These are phyloP conservation scores for Hamigera avellanea DNA, from an alignment of 495 filamentous ascomycete genomes.

Conservation along the genomic window DNA sequence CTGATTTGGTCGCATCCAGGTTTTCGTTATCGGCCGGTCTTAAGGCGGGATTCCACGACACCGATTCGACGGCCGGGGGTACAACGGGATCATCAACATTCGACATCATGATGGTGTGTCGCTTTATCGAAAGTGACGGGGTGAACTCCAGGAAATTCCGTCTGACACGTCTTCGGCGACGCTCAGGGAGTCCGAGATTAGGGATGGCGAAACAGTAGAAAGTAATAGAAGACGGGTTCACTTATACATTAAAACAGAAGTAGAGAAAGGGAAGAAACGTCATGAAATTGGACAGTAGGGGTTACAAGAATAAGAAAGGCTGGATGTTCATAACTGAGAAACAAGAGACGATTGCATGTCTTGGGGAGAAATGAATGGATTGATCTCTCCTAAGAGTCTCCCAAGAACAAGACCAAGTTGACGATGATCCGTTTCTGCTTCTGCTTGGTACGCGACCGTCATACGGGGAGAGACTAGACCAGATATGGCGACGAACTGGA, in stretches of 20 bases:
- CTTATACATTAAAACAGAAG: not conserved
- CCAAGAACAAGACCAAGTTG: too few species aligned
- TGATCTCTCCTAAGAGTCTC: too few species aligned
- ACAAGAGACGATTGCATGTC: too few species aligned
- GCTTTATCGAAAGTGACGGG: not conserved
- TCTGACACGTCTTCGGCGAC: not conserved
- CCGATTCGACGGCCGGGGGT: not conserved
- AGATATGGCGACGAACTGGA: too few species aligned
- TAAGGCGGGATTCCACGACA: conserved; percentile 32
- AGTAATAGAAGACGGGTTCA: not conserved
- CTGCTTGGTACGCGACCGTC: too few species aligned
- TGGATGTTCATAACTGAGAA: not conserved
- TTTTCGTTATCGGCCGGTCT: conserved; percentile 16
- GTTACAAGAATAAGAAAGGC: not conserved
- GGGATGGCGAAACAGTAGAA: not conserved
- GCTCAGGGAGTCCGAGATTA: not conserved
- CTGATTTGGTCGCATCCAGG: not conserved
- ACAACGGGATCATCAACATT: not conserved
- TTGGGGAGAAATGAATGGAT: too few species aligned
- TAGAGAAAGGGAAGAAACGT: not conserved
- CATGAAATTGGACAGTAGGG: not conserved
- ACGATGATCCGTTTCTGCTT: too few species aligned
- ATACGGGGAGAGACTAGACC: too few species aligned
- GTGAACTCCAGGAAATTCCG: not conserved
- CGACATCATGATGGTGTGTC: not conserved